These are phyloP conservation scores for Kodamaea leandrae DNA, from an alignment of 805 yeast genomes.

Conservation along the genomic window DNA sequence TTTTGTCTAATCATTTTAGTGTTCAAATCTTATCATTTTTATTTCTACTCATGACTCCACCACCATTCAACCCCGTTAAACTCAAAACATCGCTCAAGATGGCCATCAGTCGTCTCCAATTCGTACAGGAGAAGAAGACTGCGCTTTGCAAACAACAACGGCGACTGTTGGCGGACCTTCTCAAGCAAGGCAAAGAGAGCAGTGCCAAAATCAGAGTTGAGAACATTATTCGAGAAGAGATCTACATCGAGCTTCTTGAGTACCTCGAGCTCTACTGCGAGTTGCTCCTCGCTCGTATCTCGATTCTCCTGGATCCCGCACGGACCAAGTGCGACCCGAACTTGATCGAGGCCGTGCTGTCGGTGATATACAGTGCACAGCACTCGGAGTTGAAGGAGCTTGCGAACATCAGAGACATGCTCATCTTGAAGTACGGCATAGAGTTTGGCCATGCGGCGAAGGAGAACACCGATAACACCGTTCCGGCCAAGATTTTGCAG, in stretches of 20 bases:
- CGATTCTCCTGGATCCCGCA: constrained; percentile 49
- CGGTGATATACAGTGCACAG: constrained; percentile 66
- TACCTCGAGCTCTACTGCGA: constrained; percentile 81
- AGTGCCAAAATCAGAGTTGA: constrained; percentile 84
- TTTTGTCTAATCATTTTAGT: neutral
- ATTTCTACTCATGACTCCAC: constrained; percentile 14
- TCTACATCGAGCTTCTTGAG: constrained; percentile 75
- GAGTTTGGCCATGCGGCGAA: constrained; percentile 60
- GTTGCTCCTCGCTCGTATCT: constrained; percentile 69
- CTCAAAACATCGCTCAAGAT: constrained; percentile 52
- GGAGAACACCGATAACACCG: constrained; percentile 47
- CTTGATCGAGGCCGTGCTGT: constrained; percentile 71
- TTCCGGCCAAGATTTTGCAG: constrained; percentile 65
- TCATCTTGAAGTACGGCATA: constrained; percentile 61
- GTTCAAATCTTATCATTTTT: neutral
- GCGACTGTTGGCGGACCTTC: constrained; percentile 65
- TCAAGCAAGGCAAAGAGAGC: constrained; percentile 68
- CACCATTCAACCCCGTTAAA: constrained; percentile 32
- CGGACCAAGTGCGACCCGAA: constrained; percentile 51
- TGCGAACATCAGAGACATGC: constrained; percentile 54
- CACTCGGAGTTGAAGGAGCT: constrained; percentile 78
- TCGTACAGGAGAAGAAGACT: constrained; percentile 69
- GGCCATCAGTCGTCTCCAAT: constrained; percentile 67
- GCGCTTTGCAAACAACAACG: constrained; percentile 76
- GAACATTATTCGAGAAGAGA: constrained; percentile 78